Conservation (phyloP, 257 asterid species). For the Euphrasia confusa region DNA sequence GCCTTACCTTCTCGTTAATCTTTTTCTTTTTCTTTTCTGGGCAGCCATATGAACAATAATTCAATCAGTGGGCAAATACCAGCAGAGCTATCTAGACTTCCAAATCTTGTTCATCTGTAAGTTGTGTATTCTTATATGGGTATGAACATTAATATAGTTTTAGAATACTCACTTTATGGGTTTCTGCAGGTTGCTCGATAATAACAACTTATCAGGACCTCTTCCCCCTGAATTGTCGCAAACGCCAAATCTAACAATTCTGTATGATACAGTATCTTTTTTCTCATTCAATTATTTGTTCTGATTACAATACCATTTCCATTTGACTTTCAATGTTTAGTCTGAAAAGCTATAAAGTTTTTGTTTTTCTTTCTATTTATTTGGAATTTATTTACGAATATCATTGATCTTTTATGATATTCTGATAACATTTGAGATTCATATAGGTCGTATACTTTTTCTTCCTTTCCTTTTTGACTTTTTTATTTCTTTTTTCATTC, state of each 20-base stretch:
- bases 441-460: neutral
- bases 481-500: neutral
- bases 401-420: constrained; percentile 4
- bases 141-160: constrained; percentile 6
- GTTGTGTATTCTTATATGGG: constrained; percentile 28
- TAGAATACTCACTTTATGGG: constrained; percentile 18
- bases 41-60: constrained; percentile 99
- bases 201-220: constrained; percentile 82
- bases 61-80: constrained; percentile 91
- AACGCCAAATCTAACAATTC: constrained; percentile 56
- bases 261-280: constrained; percentile 44
- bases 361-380: neutral
- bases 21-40: constrained; percentile 24
- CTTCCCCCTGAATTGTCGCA: constrained; percentile 80
- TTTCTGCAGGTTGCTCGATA: constrained; percentile 86
- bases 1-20: constrained; percentile 9
- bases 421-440: neutral
- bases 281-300: constrained; percentile 17
- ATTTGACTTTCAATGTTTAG: too few relatives aligned
- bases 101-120: constrained; percentile 87
- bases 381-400: neutral
- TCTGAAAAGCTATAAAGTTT: neutral
- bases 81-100: constrained; percentile 68
- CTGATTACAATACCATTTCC: neutral
- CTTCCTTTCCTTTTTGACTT: neutral